Evolutionary conservation across 225 moss, liverwort and hornwort genomes (phyloP).

Genomic region (Lunularia cruciata): DNA sequence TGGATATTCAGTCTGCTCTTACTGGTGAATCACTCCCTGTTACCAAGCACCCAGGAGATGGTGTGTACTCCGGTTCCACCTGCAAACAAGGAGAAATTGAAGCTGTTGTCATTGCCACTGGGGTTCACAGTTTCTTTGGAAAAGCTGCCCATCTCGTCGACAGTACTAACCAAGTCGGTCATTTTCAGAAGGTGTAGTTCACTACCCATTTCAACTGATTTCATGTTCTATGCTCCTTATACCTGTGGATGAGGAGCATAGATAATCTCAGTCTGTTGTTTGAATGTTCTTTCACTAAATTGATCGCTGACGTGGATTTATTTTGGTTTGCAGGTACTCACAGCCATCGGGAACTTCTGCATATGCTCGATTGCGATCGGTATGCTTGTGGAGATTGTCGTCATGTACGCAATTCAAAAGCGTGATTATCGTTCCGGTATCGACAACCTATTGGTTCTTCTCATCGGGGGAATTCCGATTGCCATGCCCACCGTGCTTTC

Average conservation of each 20-base stretch:
- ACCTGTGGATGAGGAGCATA: too few species aligned
- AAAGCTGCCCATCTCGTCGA: constrained; percentile 29
- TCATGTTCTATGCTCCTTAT: too few species aligned
- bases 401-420: constrained; percentile 27
- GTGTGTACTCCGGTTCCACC: constrained; percentile 35
- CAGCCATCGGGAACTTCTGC: constrained; percentile 31
- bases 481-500: constrained; percentile 53
- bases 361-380: constrained; percentile 29
- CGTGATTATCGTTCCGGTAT: constrained; percentile 23
- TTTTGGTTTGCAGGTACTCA: constrained; percentile 17
- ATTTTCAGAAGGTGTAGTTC: constrained; percentile 34
- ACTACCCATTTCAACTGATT: not conserved
- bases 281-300: not conserved
- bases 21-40: constrained; percentile 26
- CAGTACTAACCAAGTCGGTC: constrained; percentile 29
- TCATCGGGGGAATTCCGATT: constrained; percentile 31
- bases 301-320: too few species aligned
- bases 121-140: constrained; percentile 27
- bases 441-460: constrained; percentile 22
- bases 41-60: constrained; percentile 26
- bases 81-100: constrained; percentile 54
- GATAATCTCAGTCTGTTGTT: not conserved
- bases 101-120: constrained; percentile 26
- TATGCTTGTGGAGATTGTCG: constrained; percentile 28
- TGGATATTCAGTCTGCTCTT: constrained; percentile 34